These are phyloP conservation scores for Spencermartinsiella ligniputridi DNA, from an alignment of 1,139 yeast species.

Conservation along the genomic window DNA sequence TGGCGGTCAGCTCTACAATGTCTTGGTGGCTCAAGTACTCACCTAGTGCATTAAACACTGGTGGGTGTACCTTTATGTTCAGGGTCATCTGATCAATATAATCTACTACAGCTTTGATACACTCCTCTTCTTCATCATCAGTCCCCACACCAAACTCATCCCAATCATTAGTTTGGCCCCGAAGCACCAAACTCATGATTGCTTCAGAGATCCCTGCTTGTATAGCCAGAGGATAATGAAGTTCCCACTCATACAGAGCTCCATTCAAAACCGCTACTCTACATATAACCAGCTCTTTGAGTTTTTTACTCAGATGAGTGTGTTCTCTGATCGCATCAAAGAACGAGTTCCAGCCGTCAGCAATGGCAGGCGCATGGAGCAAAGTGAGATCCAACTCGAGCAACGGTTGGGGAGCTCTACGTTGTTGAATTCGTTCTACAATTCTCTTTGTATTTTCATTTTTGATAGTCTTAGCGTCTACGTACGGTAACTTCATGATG, in stretches of 20 bases:
- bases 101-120: conserved; percentile 4
- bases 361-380: conserved; percentile 11
- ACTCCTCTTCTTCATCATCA: conserved; percentile 1
- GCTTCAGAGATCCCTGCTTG: conserved; percentile 8
- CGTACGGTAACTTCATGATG: neutral
- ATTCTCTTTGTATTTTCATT: conserved; percentile 1
- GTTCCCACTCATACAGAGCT: conserved; percentile 12
- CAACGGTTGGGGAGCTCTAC: conserved; percentile 10
- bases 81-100: conserved; percentile 13
- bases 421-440: conserved; percentile 6
- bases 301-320: conserved; percentile 7
- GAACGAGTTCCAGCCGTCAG: conserved; percentile 12
- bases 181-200: conserved; percentile 1
- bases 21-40: conserved; percentile 8
- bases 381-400: conserved; percentile 11
- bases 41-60: conserved; percentile 7
- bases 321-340: conserved; percentile 11
- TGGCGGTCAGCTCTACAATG: conserved; percentile 11
- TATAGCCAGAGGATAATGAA: conserved; percentile 9
- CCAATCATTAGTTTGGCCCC: conserved; percentile 6
- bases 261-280: conserved; percentile 11
- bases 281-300: conserved; percentile 13
- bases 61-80: conserved; percentile 7
- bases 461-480: neutral
- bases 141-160: conserved; percentile 5